These are phyloP conservation scores for Gymnopilus junonius DNA, from an alignment of 768 basidiomycete species.

Conservation along the genomic window DNA sequence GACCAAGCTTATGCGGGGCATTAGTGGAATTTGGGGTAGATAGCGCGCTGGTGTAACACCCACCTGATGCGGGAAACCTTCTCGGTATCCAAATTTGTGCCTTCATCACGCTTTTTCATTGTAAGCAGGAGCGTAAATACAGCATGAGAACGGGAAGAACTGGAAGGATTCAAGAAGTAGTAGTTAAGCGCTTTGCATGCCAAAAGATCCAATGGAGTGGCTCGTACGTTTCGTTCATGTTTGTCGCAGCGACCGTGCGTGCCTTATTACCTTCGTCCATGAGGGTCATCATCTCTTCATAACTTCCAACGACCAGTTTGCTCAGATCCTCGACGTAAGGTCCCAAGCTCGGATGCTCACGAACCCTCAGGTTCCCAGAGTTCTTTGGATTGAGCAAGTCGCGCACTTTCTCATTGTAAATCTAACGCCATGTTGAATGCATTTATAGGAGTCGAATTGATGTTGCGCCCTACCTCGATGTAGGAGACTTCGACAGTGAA, in stretches of 20 bases:
- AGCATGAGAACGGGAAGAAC: slow-evolving; percentile 96
- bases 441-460: background rate
- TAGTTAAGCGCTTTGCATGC: background rate
- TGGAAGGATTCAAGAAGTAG: slow-evolving; percentile 32
- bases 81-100: slow-evolving; percentile 90
- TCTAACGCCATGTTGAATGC: slow-evolving; percentile 45
- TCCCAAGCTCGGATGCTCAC: slow-evolving; percentile 94
- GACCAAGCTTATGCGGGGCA: slow-evolving; percentile 62
- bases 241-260: slow-evolving; percentile 96
- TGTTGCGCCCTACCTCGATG: slow-evolving; percentile 75
- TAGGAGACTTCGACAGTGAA: slow-evolving; percentile 99
- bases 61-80: slow-evolving; percentile 98
- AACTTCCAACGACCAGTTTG: slow-evolving; percentile 88
- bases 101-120: slow-evolving; percentile 86
- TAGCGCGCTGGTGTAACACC: slow-evolving; percentile 19
- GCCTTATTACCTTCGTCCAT: slow-evolving; percentile 99
- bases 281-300: slow-evolving; percentile 97
- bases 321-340: slow-evolving; percentile 99
- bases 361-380: slow-evolving; percentile 92
- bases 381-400: slow-evolving; percentile 98
- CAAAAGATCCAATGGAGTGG: slow-evolving; percentile 1
- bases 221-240: slow-evolving; percentile 97
- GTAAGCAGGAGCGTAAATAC: slow-evolving; percentile 96
- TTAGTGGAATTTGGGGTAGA: slow-evolving; percentile 7
- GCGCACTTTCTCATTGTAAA: slow-evolving; percentile 97